Evolutionary conservation across 1,284 basidiomycete species (phyloP).

Genomic region (Apiotrichum sp.): DNA sequence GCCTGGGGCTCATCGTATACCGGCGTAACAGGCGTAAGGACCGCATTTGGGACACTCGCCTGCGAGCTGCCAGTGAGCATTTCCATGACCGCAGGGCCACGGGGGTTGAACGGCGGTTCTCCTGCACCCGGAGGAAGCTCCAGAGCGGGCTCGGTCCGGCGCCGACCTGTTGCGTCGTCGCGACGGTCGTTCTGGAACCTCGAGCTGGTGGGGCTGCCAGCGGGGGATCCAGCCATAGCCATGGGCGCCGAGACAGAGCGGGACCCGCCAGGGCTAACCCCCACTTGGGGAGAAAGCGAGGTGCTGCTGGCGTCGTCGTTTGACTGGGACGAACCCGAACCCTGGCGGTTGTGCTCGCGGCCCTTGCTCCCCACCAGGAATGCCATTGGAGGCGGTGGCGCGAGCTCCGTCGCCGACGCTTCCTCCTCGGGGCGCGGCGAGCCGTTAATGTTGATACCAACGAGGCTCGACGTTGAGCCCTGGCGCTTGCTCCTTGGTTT

Average conservation of each 20-base stretch:
- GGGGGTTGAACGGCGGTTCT: conserved; percentile 4
- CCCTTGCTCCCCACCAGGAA: no score
- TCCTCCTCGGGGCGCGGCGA: no score
- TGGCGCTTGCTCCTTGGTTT: conserved; percentile 46
- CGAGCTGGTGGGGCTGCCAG: conserved; percentile 38
- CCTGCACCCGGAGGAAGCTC: conserved; percentile 17
- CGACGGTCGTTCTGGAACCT: conserved; percentile 21
- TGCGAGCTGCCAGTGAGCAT: conserved; percentile 20
- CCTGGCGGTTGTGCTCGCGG: no score
- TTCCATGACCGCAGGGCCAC: conserved; percentile 25
- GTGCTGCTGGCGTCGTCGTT: conserved; percentile 21
- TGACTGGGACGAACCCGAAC: conserved; percentile 23
- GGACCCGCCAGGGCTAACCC: neutral
- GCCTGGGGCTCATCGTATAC: conserved; percentile 13
- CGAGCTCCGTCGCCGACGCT: no score
- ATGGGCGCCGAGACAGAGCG: conserved; percentile 43
- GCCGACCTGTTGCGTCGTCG: conserved; percentile 1
- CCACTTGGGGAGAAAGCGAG: conserved; percentile 5
- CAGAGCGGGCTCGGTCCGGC: conserved; percentile 9
- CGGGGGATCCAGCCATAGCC: conserved; percentile 15
- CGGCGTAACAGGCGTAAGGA: conserved; percentile 3
- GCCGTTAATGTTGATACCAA: neutral
- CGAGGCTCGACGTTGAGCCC: conserved; percentile 21
- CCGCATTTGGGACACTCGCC: neutral
- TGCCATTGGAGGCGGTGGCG: no score